Evolutionary conservation across 2,329 filamentous ascomycete genomes (phyloP).

Genomic region (Fusarium kyushuense): DNA sequence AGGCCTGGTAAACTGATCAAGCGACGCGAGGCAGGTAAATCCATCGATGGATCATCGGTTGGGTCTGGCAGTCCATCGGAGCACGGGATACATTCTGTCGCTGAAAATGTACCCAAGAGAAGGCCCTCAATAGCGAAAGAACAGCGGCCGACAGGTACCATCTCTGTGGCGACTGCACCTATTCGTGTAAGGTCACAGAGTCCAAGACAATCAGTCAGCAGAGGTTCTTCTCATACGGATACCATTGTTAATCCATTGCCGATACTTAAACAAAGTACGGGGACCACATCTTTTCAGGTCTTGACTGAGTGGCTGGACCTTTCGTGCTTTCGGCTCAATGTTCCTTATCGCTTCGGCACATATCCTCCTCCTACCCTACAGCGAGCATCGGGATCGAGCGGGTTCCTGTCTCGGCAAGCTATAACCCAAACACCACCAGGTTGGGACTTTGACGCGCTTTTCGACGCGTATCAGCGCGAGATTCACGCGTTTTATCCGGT

Average conservation of each 20-base stretch:
- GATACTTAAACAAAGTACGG: constrained; percentile 1
- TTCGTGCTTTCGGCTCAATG: constrained; percentile 9
- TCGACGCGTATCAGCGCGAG: constrained; percentile 6
- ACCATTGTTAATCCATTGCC: constrained; percentile 8
- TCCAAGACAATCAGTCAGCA: constrained; percentile 1
- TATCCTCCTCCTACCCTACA: not conserved
- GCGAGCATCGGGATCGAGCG: not conserved
- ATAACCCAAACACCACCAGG: not conserved
- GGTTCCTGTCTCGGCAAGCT: not conserved
- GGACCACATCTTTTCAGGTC: not conserved
- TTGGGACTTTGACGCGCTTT: not conserved
- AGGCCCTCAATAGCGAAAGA: not conserved
- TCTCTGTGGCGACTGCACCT: not conserved
- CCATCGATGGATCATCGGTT: not conserved
- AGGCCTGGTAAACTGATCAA: constrained; percentile 13
- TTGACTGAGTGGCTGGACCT: constrained; percentile 12
- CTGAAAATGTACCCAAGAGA: not conserved
- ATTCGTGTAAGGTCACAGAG: not conserved
- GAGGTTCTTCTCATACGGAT: constrained; percentile 15
- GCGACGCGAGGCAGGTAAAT: constrained; percentile 12
- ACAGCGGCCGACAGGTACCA: not conserved
- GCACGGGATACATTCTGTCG: not conserved
- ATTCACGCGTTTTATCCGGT: constrained; percentile 5
- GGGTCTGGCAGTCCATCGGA: not conserved
- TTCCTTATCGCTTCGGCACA: constrained; percentile 17